Conservation (phyloP, 768 basidiomycete genomes). For the Hydnum rufescens region DNA sequence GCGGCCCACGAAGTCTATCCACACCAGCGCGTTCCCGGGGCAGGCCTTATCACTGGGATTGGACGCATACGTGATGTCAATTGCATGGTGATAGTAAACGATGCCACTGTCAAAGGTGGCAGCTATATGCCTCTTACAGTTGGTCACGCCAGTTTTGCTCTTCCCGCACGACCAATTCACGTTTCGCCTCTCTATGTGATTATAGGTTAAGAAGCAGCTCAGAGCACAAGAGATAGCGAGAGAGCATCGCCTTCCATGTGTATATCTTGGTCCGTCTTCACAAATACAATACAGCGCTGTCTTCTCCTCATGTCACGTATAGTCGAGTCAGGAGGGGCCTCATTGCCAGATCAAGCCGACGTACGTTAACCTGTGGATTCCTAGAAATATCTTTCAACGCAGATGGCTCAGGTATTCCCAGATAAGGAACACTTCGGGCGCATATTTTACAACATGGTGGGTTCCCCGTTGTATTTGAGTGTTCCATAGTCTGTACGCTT, state of each 20-base stretch:
- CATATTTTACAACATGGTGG: slow-evolving; percentile 93
- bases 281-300: neutral
- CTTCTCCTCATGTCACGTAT: neutral
- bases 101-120: slow-evolving; percentile 84
- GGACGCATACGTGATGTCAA: slow-evolving; percentile 62
- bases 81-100: slow-evolving; percentile 83
- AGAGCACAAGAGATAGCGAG: slow-evolving; percentile 88
- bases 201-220: slow-evolving; percentile 81
- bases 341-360: slow-evolving; percentile 80
- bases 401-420: slow-evolving; percentile 71
- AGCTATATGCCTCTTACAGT: slow-evolving; percentile 81
- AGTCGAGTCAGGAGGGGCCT: slow-evolving; percentile 92
- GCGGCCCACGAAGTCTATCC: slow-evolving; percentile 80
- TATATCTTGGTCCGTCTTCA: slow-evolving; percentile 53
- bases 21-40: slow-evolving; percentile 53
- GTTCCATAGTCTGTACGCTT: neutral
- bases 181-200: neutral
- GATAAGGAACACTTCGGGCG: slow-evolving; percentile 91
- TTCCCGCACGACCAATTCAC: too few species aligned
- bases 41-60: slow-evolving; percentile 76
- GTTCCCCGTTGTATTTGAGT: slow-evolving; percentile 7
- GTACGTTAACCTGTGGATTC: too few species aligned
- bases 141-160: slow-evolving; percentile 10
- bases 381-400: too few species aligned
- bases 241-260: slow-evolving; percentile 74